A percentile compares a stretch with the other conserved stretches of the same genome.
These are phyloP conservation scores for Epichloe amarillans DNA, from an alignment of 2,329 filamentous ascomycete species.

Conservation along the genomic window DNA sequence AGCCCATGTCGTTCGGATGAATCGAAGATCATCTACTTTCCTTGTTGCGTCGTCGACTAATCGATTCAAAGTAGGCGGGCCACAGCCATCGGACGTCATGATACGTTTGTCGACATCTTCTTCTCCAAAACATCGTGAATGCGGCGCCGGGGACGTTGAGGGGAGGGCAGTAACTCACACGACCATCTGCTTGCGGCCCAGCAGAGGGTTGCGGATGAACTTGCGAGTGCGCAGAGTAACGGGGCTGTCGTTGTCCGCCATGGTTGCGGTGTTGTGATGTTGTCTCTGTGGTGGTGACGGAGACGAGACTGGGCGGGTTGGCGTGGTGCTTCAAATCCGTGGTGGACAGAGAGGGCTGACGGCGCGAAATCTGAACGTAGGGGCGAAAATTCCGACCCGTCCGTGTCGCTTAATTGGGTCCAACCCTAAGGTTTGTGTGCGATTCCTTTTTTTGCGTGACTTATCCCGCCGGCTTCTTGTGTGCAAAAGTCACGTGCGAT, in stretches of 20 bases:
- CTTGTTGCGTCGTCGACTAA: neutral
- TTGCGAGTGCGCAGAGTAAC: constrained; percentile 95
- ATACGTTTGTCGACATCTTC: constrained; percentile 2
- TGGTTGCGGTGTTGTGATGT: constrained; percentile 46
- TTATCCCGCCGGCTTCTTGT: neutral
- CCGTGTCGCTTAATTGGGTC: constrained; percentile 30
- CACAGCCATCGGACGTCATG: neutral
- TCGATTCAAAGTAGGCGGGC: neutral
- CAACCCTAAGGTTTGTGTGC: constrained; percentile 28
- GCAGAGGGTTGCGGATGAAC: constrained; percentile 99
- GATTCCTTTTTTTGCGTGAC: neutral
- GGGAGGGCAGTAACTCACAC: constrained; percentile 55
- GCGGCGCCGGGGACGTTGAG: neutral
- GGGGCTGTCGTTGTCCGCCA: constrained; percentile 71
- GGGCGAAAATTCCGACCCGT: constrained; percentile 23
- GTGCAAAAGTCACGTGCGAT: neutral
- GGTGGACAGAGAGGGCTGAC: constrained; percentile 16
- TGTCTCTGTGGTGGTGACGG: constrained; percentile 21
- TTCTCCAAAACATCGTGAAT: neutral
- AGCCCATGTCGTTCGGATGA: neutral
- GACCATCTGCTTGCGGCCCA: constrained; percentile 99
- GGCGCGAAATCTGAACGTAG: constrained; percentile 14
- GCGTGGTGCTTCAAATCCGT: constrained; percentile 16
- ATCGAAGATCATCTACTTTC: neutral
- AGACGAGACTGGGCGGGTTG: constrained; percentile 17